A percentile compares a stretch with the other conserved stretches of the same genome.
These are phyloP conservation scores for Citrus mangshanensis DNA, from an alignment of 345 rosid species.

Conservation along the genomic window DNA sequence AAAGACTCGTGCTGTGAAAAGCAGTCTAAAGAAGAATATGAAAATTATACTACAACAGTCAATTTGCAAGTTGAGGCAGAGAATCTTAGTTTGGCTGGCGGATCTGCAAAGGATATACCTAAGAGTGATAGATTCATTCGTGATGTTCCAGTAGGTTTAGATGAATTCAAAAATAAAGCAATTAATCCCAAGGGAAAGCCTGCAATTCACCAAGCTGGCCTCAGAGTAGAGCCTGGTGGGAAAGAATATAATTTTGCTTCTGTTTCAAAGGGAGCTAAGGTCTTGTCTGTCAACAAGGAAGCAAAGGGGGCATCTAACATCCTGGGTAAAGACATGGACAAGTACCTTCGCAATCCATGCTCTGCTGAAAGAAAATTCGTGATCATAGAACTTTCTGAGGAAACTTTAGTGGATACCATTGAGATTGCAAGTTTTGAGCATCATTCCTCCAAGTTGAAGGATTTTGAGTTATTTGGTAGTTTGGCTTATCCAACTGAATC, in stretches of 20 bases:
- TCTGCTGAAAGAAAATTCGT: slow-evolving; percentile 58
- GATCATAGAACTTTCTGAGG: slow-evolving; percentile 52
- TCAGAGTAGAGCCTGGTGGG: slow-evolving; percentile 51
- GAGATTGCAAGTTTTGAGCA: slow-evolving; percentile 59
- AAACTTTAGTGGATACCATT: slow-evolving; percentile 47
- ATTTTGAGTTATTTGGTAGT: slow-evolving; percentile 49
- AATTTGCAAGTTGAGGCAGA: slow-evolving; percentile 14
- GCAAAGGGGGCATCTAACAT: slow-evolving; percentile 54
- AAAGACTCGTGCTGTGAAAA: neutral
- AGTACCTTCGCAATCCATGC: slow-evolving; percentile 58
- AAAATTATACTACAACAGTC: neutral
- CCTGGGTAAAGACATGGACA: slow-evolving; percentile 50
- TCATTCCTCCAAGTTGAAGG: slow-evolving; percentile 48
- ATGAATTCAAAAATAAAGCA: slow-evolving; percentile 50
- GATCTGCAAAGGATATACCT: slow-evolving; percentile 14
- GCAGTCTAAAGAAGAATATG: slow-evolving; percentile 13
- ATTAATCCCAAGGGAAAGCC: slow-evolving; percentile 34
- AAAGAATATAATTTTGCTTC: slow-evolving; percentile 55
- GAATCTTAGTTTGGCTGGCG: neutral
- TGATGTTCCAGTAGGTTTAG: slow-evolving; percentile 37
- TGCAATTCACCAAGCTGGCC: slow-evolving; percentile 35
- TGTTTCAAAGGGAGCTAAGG: slow-evolving; percentile 53
- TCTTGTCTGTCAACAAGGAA: slow-evolving; percentile 49
- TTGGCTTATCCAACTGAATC: slow-evolving; percentile 50
- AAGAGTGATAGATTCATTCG: slow-evolving; percentile 27